Evolutionary conservation across 2,329 filamentous ascomycete species (phyloP), one percentile per base, ranked within the genome.

Genomic region (Rhinocladiella similis): DNA sequence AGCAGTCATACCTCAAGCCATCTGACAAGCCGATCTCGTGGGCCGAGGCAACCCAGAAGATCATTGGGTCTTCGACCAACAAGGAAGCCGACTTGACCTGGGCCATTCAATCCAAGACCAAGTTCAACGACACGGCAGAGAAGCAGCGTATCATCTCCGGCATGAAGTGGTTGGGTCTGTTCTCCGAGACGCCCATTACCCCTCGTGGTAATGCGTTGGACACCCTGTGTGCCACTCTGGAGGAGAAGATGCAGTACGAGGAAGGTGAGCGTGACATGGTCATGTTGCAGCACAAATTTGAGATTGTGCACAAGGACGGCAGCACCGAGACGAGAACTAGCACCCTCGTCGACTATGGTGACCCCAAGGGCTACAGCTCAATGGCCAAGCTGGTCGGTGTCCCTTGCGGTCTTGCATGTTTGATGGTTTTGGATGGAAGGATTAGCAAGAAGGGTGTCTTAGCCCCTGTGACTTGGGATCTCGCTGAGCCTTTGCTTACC

Each of bases 181-280:
- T 91, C 76, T 87, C 84, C 42, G 81, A 86, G 63, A 81, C 84
- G 69, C 77, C 83, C 71, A 91, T 88, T 69, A 87, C 77, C 5
- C 87, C 90, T 25, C 80, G 84, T 54, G 88, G 85, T 53, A 96
- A 90, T 78, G 88, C 91, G 3, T 83, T 96, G 20, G 92, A 96
- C 73, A 93, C 89, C n/a, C 84, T 96, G 38, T 96, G 91, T 77
- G 90, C 90, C 29, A 89, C 86, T 2, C 83, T 96, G 27, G 91
- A 96, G 80, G 77, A 89, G 80, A 96, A 95, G 85, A 95, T 96
- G 90, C 83, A 89, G 74, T 96, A 87, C 73, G 88, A 83, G 69
- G 80, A 88, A 66, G 87, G 83, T 59, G 91, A 96, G 83, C 87
- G 91, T 57, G 91, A 96, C 73, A 79, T 95, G 64, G 89, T 94